phyloP scores from a whole-genome alignment of 2,329 filamentous ascomycete species.

The Phyllosticta citrichinensis region DNA sequence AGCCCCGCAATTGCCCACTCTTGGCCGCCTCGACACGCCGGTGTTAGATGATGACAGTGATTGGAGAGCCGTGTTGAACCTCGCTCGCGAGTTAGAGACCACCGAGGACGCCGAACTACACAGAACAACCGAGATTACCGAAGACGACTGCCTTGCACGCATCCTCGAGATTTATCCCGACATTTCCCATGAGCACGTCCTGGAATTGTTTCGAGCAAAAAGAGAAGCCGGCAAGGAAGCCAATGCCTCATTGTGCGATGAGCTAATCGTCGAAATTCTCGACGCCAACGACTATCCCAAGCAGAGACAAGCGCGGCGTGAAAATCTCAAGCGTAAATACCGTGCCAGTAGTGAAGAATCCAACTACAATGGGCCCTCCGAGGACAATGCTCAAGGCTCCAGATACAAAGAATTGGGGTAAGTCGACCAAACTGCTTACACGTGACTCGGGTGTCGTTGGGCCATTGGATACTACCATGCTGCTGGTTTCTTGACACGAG shows the following conservation, averaged over 20 bases:
- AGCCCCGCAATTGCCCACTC: not conserved
- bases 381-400: not conserved
- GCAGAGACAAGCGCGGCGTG: conserved; percentile 18
- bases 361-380: not conserved
- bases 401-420: not conserved
- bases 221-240: conserved; percentile 18
- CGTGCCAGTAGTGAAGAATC: not conserved
- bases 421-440: not conserved
- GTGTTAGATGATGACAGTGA: not conserved
- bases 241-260: conserved; percentile 17
- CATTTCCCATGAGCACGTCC: conserved; percentile 23
- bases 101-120: not conserved
- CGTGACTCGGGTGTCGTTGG: not conserved
- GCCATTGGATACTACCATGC: not conserved
- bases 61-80: not conserved
- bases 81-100: not conserved
- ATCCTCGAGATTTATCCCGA: conserved; percentile 26
- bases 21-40: not conserved
- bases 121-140: conserved; percentile 6
- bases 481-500: not conserved
- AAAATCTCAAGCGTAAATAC: conserved; percentile 24
- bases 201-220: conserved; percentile 18
- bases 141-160: conserved; percentile 21
- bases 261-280: conserved; percentile 20
- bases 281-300: conserved; percentile 26